Base-by-base conservation (phyloP, 2,329 filamentous ascomycete species). In the Monosporascus sp. region DNA sequence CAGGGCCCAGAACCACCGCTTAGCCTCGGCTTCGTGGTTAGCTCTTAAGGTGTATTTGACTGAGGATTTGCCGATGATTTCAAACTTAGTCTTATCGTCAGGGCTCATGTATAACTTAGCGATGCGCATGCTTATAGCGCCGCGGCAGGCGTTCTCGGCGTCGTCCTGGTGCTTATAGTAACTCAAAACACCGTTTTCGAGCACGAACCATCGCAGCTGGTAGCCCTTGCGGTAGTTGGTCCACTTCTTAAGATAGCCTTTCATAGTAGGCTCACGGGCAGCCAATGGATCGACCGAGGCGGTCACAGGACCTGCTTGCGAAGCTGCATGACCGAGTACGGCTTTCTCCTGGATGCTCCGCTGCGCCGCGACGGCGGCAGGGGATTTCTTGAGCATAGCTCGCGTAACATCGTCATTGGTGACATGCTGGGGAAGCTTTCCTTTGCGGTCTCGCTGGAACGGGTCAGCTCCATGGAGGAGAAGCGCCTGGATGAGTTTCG, bases 161-260 rank as follows among this genome's bases (percentile, higher is more conserved):
- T 99, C 94, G 68, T 99, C 94, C 73, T 99, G 94, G 70, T 97
- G 91, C 74, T 99, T 99, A 77, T 97, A 99, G 74, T 99, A 99
- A 72, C 94, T 97, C 60, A 99, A 73, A 14, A 99, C 93, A 14
- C 94, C 94, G 68, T 99, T 94, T 68, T 99, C 94, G 8, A 99
- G 82, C 16, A 97, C 94, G 68, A 99, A 99, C 92, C 93, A 99
- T 55, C 94, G 82, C 58, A 99, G 72, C 74, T 99, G 96, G 74
- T 97, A 99, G 8, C 94, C 94, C 67, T 89, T 92, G 22, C 93
- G 92, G 69, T 99, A 99, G 69, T 99, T 99, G 48, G 94, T 99
- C 94, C 94, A 99, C 71, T 99, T 99, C 74, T 97, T 97, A 53
- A 99, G 78, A 69, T 97, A 99, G 7, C 94, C 94, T 74, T 96